A percentile compares a stretch with the other conserved stretches of the same genome.
phyloP scores from a whole-genome alignment of 2,329 filamentous ascomycete species.

The Magnaporthiopsis incrustans region DNA sequence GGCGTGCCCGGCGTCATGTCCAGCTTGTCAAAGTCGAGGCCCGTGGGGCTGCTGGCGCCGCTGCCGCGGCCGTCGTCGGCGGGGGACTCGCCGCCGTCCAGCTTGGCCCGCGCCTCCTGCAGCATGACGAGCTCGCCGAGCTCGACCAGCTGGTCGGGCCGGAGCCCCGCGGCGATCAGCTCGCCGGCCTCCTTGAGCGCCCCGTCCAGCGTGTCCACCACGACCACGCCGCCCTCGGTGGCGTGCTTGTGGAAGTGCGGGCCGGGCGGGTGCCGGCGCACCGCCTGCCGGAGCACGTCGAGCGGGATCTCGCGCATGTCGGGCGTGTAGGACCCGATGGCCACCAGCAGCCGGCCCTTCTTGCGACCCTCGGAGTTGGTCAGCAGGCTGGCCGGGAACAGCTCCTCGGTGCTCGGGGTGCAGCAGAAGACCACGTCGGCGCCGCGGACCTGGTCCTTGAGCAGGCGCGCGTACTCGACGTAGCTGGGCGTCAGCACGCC shows the following conservation, averaged over 20 bases:
- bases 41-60: slow-evolving; percentile 14
- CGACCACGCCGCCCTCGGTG: slow-evolving; percentile 54
- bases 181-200: slow-evolving; percentile 81
- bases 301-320: slow-evolving; percentile 79
- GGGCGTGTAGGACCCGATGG: slow-evolving; percentile 60
- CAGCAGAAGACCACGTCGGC: slow-evolving; percentile 85
- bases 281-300: slow-evolving; percentile 61
- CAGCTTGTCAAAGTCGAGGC: slow-evolving; percentile 10
- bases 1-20: slow-evolving; percentile 15
- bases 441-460: slow-evolving; percentile 62
- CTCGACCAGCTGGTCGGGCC: slow-evolving; percentile 73
- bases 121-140: slow-evolving; percentile 72
- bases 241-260: slow-evolving; percentile 56
- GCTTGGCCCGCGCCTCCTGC: slow-evolving; percentile 25
- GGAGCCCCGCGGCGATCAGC: slow-evolving; percentile 68
- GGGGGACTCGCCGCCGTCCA: slow-evolving; percentile 16
- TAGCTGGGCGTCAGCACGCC: slow-evolving; percentile 61
- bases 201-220: slow-evolving; percentile 71
- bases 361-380: slow-evolving; percentile 62
- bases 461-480: slow-evolving; percentile 55
- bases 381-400: slow-evolving; percentile 68
- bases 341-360: slow-evolving; percentile 59
- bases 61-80: slow-evolving; percentile 13
- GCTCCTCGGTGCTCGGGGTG: slow-evolving; percentile 63
- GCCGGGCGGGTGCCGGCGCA: slow-evolving; percentile 31